Base-by-base conservation (phyloP, 2,329 filamentous ascomycete genomes). In the Pezicula rhizophila region DNA sequence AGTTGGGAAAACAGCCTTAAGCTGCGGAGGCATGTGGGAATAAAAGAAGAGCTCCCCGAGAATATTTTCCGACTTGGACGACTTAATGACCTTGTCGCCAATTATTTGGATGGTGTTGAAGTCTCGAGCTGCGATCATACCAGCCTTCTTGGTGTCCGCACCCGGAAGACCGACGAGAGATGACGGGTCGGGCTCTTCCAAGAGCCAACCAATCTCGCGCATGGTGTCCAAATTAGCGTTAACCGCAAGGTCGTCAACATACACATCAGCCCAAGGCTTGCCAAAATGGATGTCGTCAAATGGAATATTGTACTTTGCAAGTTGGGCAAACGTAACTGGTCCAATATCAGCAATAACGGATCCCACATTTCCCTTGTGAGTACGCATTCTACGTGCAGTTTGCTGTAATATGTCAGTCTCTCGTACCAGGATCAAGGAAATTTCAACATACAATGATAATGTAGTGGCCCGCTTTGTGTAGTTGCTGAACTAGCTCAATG, bases 21-120 rank as follows among this genome's bases (percentile, higher is more conserved):
- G 44, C 31, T 52, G 42, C 10, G 50, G 44, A 8, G 62, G 62
- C 55, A 64, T 56, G 46, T 64, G 62, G 8, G 60, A 57, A 51
- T 64, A 65, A 51, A 65, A 65, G 47, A 56, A 65, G n/a, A 65
- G 48, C 48, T 65, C 63, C 49, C 63, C 61, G 5, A 65, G 53
- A 28, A 65, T 63, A 43, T 59, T 60, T 28, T 61, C 60, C 4
- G 57, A 61, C 52, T 60, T 64, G 52, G 57, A 61, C 20, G 61
- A 62, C 48, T 65, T 65, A 48, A 63, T 57, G 28, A 64, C 59
- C 49, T 60, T 58, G 52, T 61, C 54, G 51, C 59, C 56, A 48
- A 61, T 55, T 47, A 60, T 60, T 50, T 64, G 62, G 41, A 64
- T 60, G 8, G 56, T 60, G 52, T 64, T 65, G 52, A 65, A 65